These are phyloP conservation scores for Roridomyces roridus DNA, from an alignment of 768 basidiomycete species.

Conservation along the genomic window DNA sequence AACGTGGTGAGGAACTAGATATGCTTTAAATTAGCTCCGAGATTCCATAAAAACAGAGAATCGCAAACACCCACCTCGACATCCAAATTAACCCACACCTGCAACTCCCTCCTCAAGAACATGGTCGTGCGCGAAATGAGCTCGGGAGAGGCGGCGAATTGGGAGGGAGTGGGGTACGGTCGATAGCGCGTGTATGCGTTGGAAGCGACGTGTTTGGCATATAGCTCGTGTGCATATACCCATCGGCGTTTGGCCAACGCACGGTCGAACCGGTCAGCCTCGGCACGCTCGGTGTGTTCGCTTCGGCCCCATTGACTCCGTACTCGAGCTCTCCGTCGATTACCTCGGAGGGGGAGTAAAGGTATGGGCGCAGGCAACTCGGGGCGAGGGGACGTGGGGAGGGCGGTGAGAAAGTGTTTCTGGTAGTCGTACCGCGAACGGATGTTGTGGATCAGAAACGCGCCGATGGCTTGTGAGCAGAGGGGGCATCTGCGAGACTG, in stretches of 20 bases:
- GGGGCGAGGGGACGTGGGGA: constrained; percentile 56
- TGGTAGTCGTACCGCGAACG: constrained; percentile 82
- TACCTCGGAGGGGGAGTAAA: constrained; percentile 34
- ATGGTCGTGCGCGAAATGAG: constrained; percentile 76
- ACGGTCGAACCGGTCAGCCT: constrained; percentile 74
- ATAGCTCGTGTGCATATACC: constrained; percentile 82
- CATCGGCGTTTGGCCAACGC: constrained; percentile 77
- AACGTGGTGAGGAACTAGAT: constrained; percentile 87
- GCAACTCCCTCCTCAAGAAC: constrained; percentile 85
- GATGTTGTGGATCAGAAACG: constrained; percentile 81
- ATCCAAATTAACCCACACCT: constrained; percentile 89
- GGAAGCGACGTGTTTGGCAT: constrained; percentile 93
- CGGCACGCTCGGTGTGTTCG: constrained; percentile 55
- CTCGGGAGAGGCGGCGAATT: constrained; percentile 80
- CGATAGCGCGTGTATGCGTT: constrained; percentile 85
- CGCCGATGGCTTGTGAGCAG: constrained; percentile 70
- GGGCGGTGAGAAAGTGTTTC: constrained; percentile 77
- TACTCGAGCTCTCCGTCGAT: constrained; percentile 41
- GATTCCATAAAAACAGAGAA: constrained; percentile 7
- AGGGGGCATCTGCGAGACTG: constrained; percentile 83
- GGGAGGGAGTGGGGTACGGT: constrained; percentile 88
- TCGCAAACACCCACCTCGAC: constrained; percentile 67
- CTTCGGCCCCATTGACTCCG: constrained; percentile 65
- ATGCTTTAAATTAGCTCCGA: constrained; percentile 27
- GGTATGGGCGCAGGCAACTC: constrained; percentile 36